These are phyloP conservation scores for Chalaropsis thielavioides DNA, from an alignment of 2,329 filamentous ascomycete genomes.

Conservation along the genomic window DNA sequence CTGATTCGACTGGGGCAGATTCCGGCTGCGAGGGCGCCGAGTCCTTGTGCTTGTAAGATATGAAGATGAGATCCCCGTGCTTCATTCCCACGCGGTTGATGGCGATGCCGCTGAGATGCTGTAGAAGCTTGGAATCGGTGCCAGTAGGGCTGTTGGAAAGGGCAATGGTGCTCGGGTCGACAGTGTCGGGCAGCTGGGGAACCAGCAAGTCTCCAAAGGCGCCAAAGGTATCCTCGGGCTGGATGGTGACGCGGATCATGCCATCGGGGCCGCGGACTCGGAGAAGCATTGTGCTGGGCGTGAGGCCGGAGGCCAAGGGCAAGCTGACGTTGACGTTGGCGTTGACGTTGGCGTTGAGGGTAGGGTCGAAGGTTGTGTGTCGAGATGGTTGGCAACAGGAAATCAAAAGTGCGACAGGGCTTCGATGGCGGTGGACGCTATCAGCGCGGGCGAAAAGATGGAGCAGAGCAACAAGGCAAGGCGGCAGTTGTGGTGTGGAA, in stretches of 20 bases:
- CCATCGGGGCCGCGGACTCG: conserved; percentile 84
- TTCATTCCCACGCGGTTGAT: conserved; percentile 46
- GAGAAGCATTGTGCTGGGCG: conserved; percentile 50
- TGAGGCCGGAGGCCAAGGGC: neutral
- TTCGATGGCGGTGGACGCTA: neutral
- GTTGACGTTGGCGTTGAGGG: neutral
- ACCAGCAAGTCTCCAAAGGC: conserved; percentile 43
- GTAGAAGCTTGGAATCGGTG: conserved; percentile 43
- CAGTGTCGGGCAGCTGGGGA: conserved; percentile 43
- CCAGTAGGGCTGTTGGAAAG: conserved; percentile 47
- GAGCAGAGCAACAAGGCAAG: neutral
- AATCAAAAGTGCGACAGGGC: neutral
- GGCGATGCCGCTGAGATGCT: conserved; percentile 41
- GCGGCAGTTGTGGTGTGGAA: neutral
- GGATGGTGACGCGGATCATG: conserved; percentile 72
- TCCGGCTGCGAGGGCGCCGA: conserved; percentile 24
- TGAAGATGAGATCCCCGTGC: conserved; percentile 84
- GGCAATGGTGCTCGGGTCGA: conserved; percentile 44
- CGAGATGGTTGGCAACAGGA: neutral
- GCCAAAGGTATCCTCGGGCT: conserved; percentile 58
- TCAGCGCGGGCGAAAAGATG: neutral
- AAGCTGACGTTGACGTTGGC: neutral
- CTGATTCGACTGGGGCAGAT: neutral
- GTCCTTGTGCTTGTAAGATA: conserved; percentile 53
- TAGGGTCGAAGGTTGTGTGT: neutral